These are phyloP conservation scores for Globisporangium orthogonon DNA, from an alignment of 352 stramenopile genomes.

Conservation along the genomic window DNA sequence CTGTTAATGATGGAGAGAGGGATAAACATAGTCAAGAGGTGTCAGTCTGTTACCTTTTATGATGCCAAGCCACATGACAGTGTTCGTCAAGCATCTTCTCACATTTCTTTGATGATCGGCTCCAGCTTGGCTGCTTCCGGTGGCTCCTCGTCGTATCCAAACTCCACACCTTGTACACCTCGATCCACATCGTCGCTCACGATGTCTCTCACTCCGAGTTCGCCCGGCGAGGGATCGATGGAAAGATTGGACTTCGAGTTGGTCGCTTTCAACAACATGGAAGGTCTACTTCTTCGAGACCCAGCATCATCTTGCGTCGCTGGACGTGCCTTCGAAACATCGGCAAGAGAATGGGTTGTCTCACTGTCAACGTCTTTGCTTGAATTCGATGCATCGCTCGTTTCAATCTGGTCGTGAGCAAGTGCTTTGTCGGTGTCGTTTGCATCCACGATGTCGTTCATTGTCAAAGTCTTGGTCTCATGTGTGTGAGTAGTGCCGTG, in stretches of 20 bases:
- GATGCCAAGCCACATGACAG: background rate
- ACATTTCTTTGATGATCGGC: constrained; percentile 6
- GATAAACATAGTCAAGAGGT: background rate
- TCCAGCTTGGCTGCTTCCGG: background rate
- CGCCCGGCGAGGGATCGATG: background rate
- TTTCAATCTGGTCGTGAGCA: background rate
- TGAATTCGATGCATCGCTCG: background rate
- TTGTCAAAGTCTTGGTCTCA: background rate
- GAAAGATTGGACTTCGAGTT: constrained; percentile 7
- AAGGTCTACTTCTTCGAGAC: background rate
- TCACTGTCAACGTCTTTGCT: background rate
- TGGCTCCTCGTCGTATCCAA: constrained; percentile 35
- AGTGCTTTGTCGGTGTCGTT: background rate
- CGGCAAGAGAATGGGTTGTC: too few relatives aligned
- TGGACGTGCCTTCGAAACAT: background rate
- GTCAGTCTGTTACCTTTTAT: background rate
- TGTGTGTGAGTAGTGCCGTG: background rate
- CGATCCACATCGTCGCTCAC: constrained; percentile 15
- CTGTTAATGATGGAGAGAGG: constrained; percentile 10
- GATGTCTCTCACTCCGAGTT: constrained; percentile 14
- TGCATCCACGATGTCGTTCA: background rate
- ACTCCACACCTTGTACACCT: constrained; percentile 27
- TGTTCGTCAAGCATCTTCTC: background rate
- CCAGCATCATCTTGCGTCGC: background rate
- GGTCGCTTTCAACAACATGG: background rate